A percentile compares a stretch with the other conserved stretches of the same genome.
phyloP scores from a whole-genome alignment of 257 asterid species.

The Solanum sitiens region DNA sequence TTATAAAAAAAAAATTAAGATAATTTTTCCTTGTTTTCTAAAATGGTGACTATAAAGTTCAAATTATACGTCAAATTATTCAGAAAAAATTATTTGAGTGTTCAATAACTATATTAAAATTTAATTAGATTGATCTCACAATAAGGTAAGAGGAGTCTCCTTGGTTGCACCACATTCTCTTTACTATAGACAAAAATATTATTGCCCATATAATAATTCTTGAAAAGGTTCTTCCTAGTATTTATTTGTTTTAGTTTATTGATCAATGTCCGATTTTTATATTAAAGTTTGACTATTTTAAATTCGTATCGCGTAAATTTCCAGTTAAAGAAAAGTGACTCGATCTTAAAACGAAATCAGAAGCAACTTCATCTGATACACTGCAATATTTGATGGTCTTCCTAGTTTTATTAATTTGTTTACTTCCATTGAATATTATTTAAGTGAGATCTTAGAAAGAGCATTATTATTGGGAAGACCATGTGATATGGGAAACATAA shows the following conservation, averaged over 20 bases:
- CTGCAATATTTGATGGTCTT: neutral
- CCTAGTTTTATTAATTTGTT: neutral
- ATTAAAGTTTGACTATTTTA: accelerated
- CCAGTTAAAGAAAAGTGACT: too few relatives aligned
- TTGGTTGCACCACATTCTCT: neutral
- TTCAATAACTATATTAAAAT: too few relatives aligned
- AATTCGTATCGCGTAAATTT: too few relatives aligned
- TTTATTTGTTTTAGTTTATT: too few relatives aligned
- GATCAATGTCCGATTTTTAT: too few relatives aligned
- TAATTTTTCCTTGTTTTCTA: too few relatives aligned
- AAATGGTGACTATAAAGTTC: neutral
- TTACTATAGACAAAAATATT: neutral
- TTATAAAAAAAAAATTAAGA: too few relatives aligned
- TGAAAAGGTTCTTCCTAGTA: neutral
- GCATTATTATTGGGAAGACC: neutral
- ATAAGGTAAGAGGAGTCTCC: neutral
- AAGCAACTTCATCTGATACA: neutral
- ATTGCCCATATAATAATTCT: neutral
- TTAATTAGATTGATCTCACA: too few relatives aligned
- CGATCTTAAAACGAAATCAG: too few relatives aligned
- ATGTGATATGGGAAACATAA: neutral
- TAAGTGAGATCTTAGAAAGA: neutral
- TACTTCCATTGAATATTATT: neutral
- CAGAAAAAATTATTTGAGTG: accelerated
- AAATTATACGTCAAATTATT: neutral